Base-by-base conservation (phyloP, 495 filamentous ascomycete genomes). In the Amphirosellinia nigrospora region DNA sequence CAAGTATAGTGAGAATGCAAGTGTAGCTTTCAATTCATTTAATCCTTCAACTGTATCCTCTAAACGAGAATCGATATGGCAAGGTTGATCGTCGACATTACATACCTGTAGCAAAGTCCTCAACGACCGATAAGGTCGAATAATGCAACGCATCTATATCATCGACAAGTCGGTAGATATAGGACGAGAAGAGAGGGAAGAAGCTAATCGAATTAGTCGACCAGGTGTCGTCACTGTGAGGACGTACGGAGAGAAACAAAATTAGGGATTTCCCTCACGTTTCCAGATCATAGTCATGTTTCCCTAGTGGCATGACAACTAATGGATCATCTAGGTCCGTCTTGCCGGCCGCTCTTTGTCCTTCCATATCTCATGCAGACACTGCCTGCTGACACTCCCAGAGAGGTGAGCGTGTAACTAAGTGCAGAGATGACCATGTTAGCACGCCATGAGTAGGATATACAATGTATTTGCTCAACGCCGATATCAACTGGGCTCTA, bases 391-490 rank as follows among this genome's bases (percentile, higher is more conserved):
- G 79, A 96, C 94, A 77, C 91, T 93, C 55, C 93, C 93, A 52
- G 87, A 91, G 39, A 97, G 86, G 79, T 96, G 93, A 68, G 93
- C 93, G 72, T 97, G 93, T 21, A 97, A 85, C 90, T 95, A 74
- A 30, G 41, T 21, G 48, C 36, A 60, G 50, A 50, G 15, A 30
- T 34, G 9, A 39, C n/a, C 23, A 41, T 50, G 72, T 75, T 68
- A 76, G 72, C 63, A 67, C 45, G 32, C 4, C 8, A 26, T 69
- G 34, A 34, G 41, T 61, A 10, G 11, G 55, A 23, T 9, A 28
- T 21, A 10, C 48, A 10, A 52, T 36, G 3, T 7, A 36, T 52
- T 52, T 52, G 3, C 10, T 52, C 19, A 52, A 52, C 21, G 2
- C 21, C 48, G 26, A 3, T 52, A 52, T 28, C 48, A 52, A 28